Evolutionary conservation across 148 eudicot species (phyloP).

Genomic region (Heliamphora exappendiculata): DNA sequence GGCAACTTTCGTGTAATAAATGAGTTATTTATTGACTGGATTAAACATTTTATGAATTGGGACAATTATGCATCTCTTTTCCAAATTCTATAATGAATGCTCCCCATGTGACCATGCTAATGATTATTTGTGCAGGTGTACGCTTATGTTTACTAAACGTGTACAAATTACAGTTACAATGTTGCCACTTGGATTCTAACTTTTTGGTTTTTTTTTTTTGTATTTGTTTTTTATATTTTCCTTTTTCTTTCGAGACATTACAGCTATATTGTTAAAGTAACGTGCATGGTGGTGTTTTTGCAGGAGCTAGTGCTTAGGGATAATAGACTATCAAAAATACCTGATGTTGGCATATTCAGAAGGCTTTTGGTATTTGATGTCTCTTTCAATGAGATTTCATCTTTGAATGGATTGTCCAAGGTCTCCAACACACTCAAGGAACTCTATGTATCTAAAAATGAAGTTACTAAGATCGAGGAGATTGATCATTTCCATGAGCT

Average conservation of each 20-base stretch:
- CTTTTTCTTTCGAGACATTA: not conserved
- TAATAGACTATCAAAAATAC: conserved; percentile 71
- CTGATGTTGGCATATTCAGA: conserved; percentile 82
- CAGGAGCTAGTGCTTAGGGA: conserved; percentile 96
- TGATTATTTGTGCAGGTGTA: not conserved
- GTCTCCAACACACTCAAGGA: conserved; percentile 70
- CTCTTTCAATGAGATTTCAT: conserved; percentile 86
- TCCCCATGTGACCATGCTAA: not conserved
- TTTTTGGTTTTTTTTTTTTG: not conserved
- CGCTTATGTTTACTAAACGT: not conserved
- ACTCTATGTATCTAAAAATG: conserved; percentile 90
- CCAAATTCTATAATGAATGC: not conserved
- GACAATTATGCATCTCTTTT: not conserved
- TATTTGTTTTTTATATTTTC: not conserved
- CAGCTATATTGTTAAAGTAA: not conserved
- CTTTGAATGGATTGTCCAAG: conserved; percentile 65
- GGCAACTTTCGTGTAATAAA: not conserved
- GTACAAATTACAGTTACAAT: not conserved
- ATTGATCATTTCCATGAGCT: conserved; percentile 77
- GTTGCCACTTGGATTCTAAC: not conserved
- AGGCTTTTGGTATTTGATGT: conserved; percentile 79
- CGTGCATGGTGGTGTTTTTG: conserved; percentile 12
- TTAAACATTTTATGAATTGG: not conserved
- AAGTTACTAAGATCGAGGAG: conserved; percentile 87
- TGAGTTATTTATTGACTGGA: not conserved